Percentiles rank a stretch among this genome's conserved stretches.
Conservation (phyloP, 23 red algal genomes). For the Gracilaria domingensis region DNA sequence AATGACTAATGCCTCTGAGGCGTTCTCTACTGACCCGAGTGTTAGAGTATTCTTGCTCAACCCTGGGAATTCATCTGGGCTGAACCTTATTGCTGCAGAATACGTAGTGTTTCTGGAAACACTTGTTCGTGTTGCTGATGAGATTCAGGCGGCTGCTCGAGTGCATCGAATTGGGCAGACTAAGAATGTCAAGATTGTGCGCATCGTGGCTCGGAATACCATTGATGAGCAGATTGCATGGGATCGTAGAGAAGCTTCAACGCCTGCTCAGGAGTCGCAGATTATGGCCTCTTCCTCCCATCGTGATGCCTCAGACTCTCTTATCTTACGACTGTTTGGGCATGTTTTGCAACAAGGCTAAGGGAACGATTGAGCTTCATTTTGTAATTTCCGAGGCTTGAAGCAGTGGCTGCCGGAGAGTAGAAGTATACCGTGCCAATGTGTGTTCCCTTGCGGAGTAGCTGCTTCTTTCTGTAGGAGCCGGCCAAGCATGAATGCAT, state of each 20-base stretch:
- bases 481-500: no score
- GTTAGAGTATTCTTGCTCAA: constrained; percentile 60
- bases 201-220: constrained; percentile 68
- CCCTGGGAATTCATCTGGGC: constrained; percentile 48
- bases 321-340: constrained; percentile 33
- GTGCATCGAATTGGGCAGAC: constrained; percentile 70
- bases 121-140: constrained; percentile 53
- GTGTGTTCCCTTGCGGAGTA: no score
- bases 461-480: no score
- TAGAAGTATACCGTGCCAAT: no score
- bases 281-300: constrained; percentile 17
- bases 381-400: no score
- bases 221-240: constrained; percentile 62
- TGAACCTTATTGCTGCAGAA: constrained; percentile 51
- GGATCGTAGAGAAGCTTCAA: constrained; percentile 36
- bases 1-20: constrained; percentile 45
- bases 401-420: no score
- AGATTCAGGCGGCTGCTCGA: constrained; percentile 64
- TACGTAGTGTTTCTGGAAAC: constrained; percentile 65
- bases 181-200: constrained; percentile 54
- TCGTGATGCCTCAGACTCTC: constrained; percentile 36
- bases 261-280: constrained; percentile 46
- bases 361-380: no score
- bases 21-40: constrained; percentile 41
- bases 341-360: constrained; percentile 18